phyloP scores from a whole-genome alignment of 805 yeast genomes.

The Grigorovia humatica region DNA sequence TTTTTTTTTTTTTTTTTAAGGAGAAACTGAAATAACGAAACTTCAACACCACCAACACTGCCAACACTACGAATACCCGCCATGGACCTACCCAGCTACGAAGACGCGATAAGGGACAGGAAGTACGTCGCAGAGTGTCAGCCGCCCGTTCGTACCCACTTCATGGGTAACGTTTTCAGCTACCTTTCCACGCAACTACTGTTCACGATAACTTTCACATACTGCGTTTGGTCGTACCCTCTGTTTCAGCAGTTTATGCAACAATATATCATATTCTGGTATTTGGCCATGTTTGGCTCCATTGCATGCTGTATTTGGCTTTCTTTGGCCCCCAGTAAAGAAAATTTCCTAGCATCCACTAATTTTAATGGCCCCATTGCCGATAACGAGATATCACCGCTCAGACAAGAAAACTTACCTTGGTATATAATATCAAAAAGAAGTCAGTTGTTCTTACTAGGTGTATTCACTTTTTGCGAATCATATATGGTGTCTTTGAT shows the following conservation, averaged over 20 bases:
- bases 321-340: slow-evolving; percentile 49
- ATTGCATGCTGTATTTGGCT: slow-evolving; percentile 59
- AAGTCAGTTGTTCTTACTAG: slow-evolving; percentile 38
- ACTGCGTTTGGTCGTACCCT: slow-evolving; percentile 13
- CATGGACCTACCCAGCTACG: not conserved
- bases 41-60: no score
- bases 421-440: slow-evolving; percentile 24
- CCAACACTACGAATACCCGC: not conserved
- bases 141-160: slow-evolving; percentile 61
- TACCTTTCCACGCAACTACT: slow-evolving; percentile 56
- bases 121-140: slow-evolving; percentile 72
- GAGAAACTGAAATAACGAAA: no score
- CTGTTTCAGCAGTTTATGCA: slow-evolving; percentile 39
- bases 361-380: no score
- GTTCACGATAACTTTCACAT: slow-evolving; percentile 38
- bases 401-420: slow-evolving; percentile 8
- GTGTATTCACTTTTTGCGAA: slow-evolving; percentile 64
- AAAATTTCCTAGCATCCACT: slow-evolving; percentile 33
- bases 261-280: slow-evolving; percentile 47
- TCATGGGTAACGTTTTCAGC: slow-evolving; percentile 70
- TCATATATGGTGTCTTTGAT: slow-evolving; percentile 61
- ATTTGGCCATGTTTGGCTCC: slow-evolving; percentile 47
- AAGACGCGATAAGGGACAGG: slow-evolving; percentile 73
- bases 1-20: no score
- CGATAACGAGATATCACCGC: not conserved